phyloP scores from a whole-genome alignment of 495 filamentous ascomycete genomes.

The Cladorrhinum samala region DNA sequence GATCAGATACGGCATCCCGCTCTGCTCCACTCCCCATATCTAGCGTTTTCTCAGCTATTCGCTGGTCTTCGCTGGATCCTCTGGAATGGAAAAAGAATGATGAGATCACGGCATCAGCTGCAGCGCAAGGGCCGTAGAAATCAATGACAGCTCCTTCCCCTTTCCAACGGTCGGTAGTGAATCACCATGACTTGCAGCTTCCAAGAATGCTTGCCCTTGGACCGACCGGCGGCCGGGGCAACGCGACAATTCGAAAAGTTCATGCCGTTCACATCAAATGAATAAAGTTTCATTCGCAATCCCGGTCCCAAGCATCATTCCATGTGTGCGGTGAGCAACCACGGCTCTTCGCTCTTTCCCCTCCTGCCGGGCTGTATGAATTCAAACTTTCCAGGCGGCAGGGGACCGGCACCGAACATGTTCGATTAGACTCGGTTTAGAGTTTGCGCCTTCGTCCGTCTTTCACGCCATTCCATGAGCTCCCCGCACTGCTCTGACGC shows the following conservation, averaged over 20 bases:
- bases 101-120: constrained; percentile 10
- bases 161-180: too few relatives aligned
- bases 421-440: neutral
- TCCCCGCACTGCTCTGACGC: constrained; percentile 10
- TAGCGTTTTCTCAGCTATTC: constrained; percentile 11
- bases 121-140: neutral
- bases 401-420: neutral
- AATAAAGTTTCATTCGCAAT: neutral
- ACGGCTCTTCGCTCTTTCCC: too few relatives aligned
- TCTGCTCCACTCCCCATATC: neutral
- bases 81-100: constrained; percentile 6
- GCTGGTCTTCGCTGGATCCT: constrained; percentile 5
- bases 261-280: too few relatives aligned
- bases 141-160: too few relatives aligned
- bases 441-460: neutral
- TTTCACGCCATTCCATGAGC: neutral
- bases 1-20: neutral
- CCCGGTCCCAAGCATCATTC: neutral
- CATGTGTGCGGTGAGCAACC: neutral
- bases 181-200: neutral
- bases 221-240: too few relatives aligned
- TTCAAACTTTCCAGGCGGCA: too few relatives aligned
- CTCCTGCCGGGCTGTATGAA: too few relatives aligned
- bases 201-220: too few relatives aligned
- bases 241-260: too few relatives aligned